Evolutionary conservation across 2,329 filamentous ascomycete species (phyloP).

Genomic region (Aspergillus brasiliensis): DNA sequence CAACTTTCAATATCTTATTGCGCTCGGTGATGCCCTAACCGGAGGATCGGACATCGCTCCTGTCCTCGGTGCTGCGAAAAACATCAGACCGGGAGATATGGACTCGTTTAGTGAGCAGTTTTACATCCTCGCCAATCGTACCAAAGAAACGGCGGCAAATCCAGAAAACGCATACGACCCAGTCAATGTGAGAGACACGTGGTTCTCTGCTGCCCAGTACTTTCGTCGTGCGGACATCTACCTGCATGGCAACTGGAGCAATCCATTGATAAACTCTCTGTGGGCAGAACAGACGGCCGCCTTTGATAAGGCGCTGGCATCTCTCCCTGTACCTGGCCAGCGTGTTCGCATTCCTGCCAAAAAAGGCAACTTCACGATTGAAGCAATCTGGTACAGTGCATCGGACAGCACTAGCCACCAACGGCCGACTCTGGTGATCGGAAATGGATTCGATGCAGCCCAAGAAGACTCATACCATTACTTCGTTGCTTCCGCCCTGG

Average conservation of each 20-base stretch:
- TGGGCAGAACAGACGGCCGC: conserved; percentile 32
- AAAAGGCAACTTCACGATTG: not conserved
- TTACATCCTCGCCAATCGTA: conserved; percentile 4
- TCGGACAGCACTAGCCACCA: conserved; percentile 22
- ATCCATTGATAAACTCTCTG: conserved; percentile 43
- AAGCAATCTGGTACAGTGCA: not conserved
- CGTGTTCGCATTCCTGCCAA: conserved; percentile 32
- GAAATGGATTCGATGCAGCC: conserved; percentile 45
- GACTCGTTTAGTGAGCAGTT: conserved; percentile 15
- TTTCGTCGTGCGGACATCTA: conserved; percentile 49
- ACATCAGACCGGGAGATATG: conserved; percentile 21
- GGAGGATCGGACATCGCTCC: conserved; percentile 21
- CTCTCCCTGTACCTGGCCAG: conserved; percentile 41
- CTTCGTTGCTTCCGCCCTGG: conserved; percentile 37
- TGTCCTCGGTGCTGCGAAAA: conserved; percentile 21
- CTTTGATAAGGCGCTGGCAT: conserved; percentile 43
- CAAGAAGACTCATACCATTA: conserved; percentile 50
- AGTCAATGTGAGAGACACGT: not conserved
- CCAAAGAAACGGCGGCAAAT: conserved; percentile 19
- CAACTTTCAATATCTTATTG: conserved; percentile 20
- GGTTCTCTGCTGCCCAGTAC: conserved; percentile 32
- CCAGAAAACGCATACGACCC: conserved; percentile 13
- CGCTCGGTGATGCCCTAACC: conserved; percentile 11
- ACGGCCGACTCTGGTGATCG: conserved; percentile 46
- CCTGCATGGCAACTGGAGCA: conserved; percentile 43